A percentile compares a stretch with the other conserved stretches of the same genome.
phyloP scores from a whole-genome alignment of 2,329 filamentous ascomycete genomes.

The Neurospora sp. region DNA sequence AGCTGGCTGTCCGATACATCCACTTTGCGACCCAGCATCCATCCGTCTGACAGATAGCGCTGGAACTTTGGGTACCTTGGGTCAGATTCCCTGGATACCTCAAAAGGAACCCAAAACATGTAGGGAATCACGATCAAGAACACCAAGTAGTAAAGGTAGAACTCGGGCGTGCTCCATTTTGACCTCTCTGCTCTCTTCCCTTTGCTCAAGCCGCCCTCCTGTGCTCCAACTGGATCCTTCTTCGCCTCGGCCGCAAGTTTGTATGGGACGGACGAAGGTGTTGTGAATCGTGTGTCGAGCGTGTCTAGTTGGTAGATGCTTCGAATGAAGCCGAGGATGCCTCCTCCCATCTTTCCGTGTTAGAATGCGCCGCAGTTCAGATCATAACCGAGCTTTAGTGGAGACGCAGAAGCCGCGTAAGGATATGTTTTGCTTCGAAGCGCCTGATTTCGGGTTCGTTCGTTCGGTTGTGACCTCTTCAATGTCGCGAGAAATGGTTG shows the following conservation, averaged over 20 bases:
- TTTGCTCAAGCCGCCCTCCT: conserved; percentile 20
- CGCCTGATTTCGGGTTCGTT: background rate
- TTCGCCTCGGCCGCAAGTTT: conserved; percentile 44
- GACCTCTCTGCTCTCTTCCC: conserved; percentile 27
- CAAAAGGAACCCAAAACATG: conserved; percentile 86
- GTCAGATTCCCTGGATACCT: conserved; percentile 76
- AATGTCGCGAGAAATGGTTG: background rate
- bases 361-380: background rate
- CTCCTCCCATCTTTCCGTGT: conserved; percentile 7
- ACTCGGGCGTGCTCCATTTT: conserved; percentile 81
- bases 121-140: conserved; percentile 59
- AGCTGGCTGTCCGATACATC: conserved; percentile 91
- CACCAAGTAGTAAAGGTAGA: conserved; percentile 67
- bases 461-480: background rate
- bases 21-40: conserved; percentile 90
- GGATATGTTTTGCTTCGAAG: background rate
- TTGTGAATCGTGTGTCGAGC: conserved; percentile 42
- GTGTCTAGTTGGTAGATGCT: conserved; percentile 40
- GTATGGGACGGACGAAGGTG: conserved; percentile 58
- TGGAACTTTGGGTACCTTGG: conserved; percentile 71
- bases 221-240: conserved; percentile 27
- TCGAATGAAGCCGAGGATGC: conserved; percentile 36
- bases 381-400: background rate
- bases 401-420: background rate
- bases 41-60: conserved; percentile 63